phyloP scores from a whole-genome alignment of 306 rosid species.

The Herpetospermum pedunculosum region DNA sequence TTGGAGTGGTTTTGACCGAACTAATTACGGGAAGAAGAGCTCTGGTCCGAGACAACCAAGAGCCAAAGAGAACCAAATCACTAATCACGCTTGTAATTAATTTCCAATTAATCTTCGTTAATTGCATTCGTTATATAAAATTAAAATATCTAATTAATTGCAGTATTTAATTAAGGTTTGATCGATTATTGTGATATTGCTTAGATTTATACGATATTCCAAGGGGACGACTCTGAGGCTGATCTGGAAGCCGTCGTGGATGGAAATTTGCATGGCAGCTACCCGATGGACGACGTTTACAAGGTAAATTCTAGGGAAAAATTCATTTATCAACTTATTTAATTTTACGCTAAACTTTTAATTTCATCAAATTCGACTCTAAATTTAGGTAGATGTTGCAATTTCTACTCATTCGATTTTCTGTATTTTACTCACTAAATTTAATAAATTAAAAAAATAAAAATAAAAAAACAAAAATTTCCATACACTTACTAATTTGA shows the following conservation, averaged over 20 bases:
- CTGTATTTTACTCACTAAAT: too few species aligned
- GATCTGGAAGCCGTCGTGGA: conserved; percentile 48
- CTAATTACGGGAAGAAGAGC: conserved; percentile 72
- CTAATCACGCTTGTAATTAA: conserved; percentile 52
- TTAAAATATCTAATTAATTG: not conserved
- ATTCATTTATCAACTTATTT: too few species aligned
- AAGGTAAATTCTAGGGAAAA: too few species aligned
- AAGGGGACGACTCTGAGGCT: conserved; percentile 30
- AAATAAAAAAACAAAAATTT: too few species aligned
- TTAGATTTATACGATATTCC: conserved; percentile 48
- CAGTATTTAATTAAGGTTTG: not conserved
- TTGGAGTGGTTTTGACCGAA: conserved; percentile 76
- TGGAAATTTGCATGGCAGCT: conserved; percentile 40
- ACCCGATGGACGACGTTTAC: conserved; percentile 35
- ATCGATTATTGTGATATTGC: not conserved
- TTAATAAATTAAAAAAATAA: too few species aligned
- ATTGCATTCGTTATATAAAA: not conserved
- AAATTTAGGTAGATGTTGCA: too few species aligned
- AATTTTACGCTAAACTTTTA: too few species aligned
- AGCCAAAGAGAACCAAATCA: conserved; percentile 44
- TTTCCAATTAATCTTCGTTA: not conserved
- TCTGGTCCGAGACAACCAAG: conserved; percentile 43
- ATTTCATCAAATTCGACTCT: too few species aligned
- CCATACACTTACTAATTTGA: too few species aligned
- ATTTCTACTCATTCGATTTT: too few species aligned